A percentile compares a stretch with the other conserved stretches of the same genome.
phyloP scores from a whole-genome alignment of 1,284 basidiomycete species.

The Bondarzewia mesenterica region DNA sequence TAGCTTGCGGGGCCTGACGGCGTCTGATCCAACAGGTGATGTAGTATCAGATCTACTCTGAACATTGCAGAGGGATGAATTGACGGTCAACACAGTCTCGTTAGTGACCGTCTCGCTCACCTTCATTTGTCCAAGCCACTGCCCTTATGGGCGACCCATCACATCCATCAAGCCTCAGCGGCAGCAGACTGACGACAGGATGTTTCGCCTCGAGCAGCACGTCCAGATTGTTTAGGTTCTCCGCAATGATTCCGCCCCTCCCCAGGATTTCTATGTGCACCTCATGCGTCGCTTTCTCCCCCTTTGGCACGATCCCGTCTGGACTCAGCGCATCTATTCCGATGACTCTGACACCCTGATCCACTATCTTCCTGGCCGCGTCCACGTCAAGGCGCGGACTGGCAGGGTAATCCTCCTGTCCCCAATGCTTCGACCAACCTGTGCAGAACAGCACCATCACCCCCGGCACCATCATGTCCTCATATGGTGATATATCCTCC shows the following conservation, averaged over 20 bases:
- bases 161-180: slow-evolving; percentile 16
- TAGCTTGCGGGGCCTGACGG: neutral
- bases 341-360: slow-evolving; percentile 15
- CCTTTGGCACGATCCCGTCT: slow-evolving; percentile 15
- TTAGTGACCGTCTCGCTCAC: no score
- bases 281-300: neutral
- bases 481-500: slow-evolving; percentile 14
- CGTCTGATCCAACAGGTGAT: neutral
- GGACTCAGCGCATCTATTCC: slow-evolving; percentile 20
- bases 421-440: slow-evolving; percentile 18
- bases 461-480: slow-evolving; percentile 5
- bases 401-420: slow-evolving; percentile 10
- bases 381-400: slow-evolving; percentile 14
- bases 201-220: slow-evolving; percentile 10
- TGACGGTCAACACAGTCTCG: no score
- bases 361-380: slow-evolving; percentile 12
- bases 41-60: neutral
- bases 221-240: slow-evolving; percentile 18
- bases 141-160: slow-evolving; percentile 20
- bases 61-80: neutral
- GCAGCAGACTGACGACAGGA: slow-evolving; percentile 15
- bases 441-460: slow-evolving; percentile 16
- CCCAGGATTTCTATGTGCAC: slow-evolving; percentile 9
- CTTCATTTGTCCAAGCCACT: slow-evolving; percentile 12
- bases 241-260: slow-evolving; percentile 15